phyloP scores from a whole-genome alignment of 495 filamentous ascomycete genomes.

The Daldinia childiae region DNA sequence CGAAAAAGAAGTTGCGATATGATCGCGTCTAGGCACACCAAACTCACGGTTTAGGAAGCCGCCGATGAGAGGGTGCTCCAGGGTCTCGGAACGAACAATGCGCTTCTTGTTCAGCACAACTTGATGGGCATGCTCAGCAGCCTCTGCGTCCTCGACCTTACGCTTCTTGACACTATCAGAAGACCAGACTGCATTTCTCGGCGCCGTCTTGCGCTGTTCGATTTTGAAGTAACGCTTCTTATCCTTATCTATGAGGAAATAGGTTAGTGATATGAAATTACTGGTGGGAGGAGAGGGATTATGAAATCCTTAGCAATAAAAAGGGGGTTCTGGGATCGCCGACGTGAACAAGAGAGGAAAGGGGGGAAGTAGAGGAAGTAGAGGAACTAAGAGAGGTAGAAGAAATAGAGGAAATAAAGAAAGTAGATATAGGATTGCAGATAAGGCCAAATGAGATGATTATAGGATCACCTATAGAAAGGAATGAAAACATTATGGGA shows the following conservation, averaged over 20 bases:
- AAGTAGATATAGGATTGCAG: background rate
- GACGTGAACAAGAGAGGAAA: background rate
- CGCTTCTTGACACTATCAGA: constrained; percentile 52
- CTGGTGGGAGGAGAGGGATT: background rate
- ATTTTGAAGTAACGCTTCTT: constrained; percentile 62
- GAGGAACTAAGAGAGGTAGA: background rate
- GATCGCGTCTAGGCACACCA: constrained; percentile 33
- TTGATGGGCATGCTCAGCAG: constrained; percentile 8
- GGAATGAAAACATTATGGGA: background rate
- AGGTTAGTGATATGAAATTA: background rate
- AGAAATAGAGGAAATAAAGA: background rate
- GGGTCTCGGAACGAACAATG: constrained; percentile 36
- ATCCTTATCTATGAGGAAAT: constrained; percentile 46
- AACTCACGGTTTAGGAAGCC: constrained; percentile 44
- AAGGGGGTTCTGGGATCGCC: background rate
- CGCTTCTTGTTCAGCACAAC: constrained; percentile 23
- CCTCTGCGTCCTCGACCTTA: constrained; percentile 36
- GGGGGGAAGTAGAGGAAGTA: background rate
- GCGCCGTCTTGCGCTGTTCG: constrained; percentile 50
- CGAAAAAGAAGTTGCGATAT: constrained; percentile 31
- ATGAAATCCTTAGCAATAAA: background rate
- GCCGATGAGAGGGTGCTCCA: constrained; percentile 35
- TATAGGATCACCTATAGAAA: background rate
- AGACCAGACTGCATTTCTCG: constrained; percentile 48
- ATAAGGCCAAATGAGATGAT: background rate